Evolutionary conservation across 768 basidiomycete genomes (phyloP).

Genomic region (Lactifluus piperatus): DNA sequence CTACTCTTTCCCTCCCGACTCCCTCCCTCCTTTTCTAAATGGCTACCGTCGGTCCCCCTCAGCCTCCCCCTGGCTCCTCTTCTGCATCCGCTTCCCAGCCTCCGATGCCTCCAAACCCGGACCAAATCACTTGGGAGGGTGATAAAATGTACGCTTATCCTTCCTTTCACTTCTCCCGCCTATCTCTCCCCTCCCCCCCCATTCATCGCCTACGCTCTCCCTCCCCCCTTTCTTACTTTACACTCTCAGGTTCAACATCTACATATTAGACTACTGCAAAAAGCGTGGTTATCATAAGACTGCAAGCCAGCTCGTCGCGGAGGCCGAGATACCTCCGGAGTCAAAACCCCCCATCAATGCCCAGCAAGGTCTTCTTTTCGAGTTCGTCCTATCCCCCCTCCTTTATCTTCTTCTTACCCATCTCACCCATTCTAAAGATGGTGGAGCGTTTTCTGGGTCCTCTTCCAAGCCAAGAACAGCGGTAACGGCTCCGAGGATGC

Average conservation of each 20-base stretch:
- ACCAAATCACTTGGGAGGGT: constrained; percentile 62
- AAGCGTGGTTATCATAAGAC: constrained; percentile 75
- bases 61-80: constrained; percentile 8
- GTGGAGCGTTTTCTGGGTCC: constrained; percentile 87
- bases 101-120: constrained; percentile 11
- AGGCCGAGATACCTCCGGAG: constrained; percentile 58
- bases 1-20: neutral
- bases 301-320: constrained; percentile 52
- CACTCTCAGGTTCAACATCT: constrained; percentile 71
- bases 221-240: neutral
- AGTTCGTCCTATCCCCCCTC: constrained; percentile 38
- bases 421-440: constrained; percentile 39
- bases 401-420: constrained; percentile 10
- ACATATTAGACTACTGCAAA: constrained; percentile 77
- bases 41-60: constrained; percentile 15
- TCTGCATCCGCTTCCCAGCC: constrained; percentile 14
- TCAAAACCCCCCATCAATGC: constrained; percentile 74
- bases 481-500: constrained; percentile 61
- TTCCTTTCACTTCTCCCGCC: constrained; percentile 12
- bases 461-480: constrained; percentile 74
- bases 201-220: neutral
- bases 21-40: neutral
- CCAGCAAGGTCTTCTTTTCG: constrained; percentile 73
- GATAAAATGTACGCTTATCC: constrained; percentile 58
- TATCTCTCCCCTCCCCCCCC: neutral